Percentiles rank a stretch among this genome's conserved stretches.
phyloP scores from a whole-genome alignment of 495 filamentous ascomycete species.

The Cenococcum geophilum region DNA sequence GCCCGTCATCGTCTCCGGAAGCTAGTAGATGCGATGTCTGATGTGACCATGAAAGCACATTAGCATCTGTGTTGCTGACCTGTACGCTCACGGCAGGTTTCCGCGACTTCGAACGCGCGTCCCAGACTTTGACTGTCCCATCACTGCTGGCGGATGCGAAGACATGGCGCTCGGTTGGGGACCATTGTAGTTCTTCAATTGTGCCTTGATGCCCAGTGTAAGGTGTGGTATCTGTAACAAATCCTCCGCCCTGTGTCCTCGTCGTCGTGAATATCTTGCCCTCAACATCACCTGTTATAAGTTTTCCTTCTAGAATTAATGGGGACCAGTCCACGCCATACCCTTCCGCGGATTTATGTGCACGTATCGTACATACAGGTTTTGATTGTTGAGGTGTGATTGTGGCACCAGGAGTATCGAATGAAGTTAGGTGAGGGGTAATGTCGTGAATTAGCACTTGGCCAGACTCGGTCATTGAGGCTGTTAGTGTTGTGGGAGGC shows the following conservation, averaged over 20 bases:
- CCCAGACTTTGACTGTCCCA: conserved; percentile 92
- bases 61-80: conserved; percentile 79
- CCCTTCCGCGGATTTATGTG: conserved; percentile 80
- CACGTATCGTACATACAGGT: conserved; percentile 75
- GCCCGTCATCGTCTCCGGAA: conserved; percentile 87
- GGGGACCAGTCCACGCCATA: conserved; percentile 95
- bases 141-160: conserved; percentile 91
- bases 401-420: conserved; percentile 77
- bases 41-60: conserved; percentile 90
- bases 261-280: conserved; percentile 84
- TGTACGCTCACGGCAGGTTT: conserved; percentile 79
- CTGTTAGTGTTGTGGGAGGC: conserved; percentile 73
- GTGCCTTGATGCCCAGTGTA: conserved; percentile 78
- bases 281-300: conserved; percentile 85
- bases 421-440: conserved; percentile 74
- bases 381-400: conserved; percentile 77
- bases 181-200: conserved; percentile 95
- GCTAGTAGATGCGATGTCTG: conserved; percentile 83
- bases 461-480: conserved; percentile 82
- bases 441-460: conserved; percentile 91
- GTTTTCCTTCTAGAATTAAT: conserved; percentile 65
- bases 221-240: conserved; percentile 72
- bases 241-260: conserved; percentile 76
- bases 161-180: conserved; percentile 80
- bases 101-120: conserved; percentile 80